Evolutionary conservation across 192 early-diverging fungal genomes (phyloP).

Genomic region (Piromyces finnis): DNA sequence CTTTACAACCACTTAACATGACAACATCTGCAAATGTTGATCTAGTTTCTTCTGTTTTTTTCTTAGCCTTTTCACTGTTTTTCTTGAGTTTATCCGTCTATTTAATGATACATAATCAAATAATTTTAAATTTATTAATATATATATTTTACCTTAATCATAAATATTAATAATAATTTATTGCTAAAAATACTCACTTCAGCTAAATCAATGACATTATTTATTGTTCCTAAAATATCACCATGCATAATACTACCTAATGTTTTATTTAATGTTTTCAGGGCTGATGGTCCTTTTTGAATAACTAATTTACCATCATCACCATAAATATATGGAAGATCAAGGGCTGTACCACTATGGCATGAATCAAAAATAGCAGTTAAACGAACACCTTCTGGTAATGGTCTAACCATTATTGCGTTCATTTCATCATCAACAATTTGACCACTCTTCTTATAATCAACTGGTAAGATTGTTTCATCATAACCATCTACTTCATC

Average conservation of each 20-base stretch:
- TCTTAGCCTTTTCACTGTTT: background rate
- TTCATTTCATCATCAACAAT: conserved; percentile 54
- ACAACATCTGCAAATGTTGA: conserved; percentile 36
- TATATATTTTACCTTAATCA: no score
- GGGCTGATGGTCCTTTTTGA: background rate
- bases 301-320: conserved; percentile 10
- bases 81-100: conserved; percentile 3
- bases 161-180: no score
- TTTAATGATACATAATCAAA: background rate
- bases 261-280: background rate
- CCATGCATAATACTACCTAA: background rate
- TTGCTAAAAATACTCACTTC: conserved; percentile 12
- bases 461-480: conserved; percentile 57
- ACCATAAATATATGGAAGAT: conserved; percentile 38
- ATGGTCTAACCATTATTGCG: conserved; percentile 28
- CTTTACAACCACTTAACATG: conserved; percentile 49
- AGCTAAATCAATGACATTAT: background rate
- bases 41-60: conserved; percentile 3
- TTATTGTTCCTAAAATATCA: background rate
- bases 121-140: background rate
- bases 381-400: conserved; percentile 51
- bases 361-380: conserved; percentile 59
- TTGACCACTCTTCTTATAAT: conserved; percentile 46
- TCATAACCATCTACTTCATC: conserved; percentile 31
- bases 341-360: conserved; percentile 42